These are phyloP conservation scores for Maudiozyma humilis DNA, from an alignment of 1,139 yeast genomes.

Conservation along the genomic window DNA sequence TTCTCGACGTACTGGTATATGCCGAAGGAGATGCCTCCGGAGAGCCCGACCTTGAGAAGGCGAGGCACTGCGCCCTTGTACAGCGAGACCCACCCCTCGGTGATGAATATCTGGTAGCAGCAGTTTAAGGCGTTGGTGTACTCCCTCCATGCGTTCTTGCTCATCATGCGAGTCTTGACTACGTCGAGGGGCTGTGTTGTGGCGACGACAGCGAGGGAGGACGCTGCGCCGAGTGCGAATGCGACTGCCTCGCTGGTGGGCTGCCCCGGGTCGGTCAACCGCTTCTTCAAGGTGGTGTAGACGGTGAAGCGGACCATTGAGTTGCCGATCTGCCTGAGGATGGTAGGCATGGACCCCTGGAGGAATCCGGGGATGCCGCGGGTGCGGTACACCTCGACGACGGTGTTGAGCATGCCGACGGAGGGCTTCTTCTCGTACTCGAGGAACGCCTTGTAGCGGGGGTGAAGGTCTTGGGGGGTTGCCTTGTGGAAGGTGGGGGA, in stretches of 20 bases:
- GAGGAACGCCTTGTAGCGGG: slow-evolving; percentile 15
- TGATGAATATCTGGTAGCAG: slow-evolving; percentile 59
- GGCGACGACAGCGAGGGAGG: slow-evolving; percentile 60
- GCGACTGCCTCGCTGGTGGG: slow-evolving; percentile 37
- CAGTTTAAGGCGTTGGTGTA: slow-evolving; percentile 62
- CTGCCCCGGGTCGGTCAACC: slow-evolving; percentile 43
- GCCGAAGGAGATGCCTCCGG: slow-evolving; percentile 71
- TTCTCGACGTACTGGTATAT: slow-evolving; percentile 57
- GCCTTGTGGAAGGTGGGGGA: slow-evolving; percentile 21
- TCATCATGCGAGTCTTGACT: slow-evolving; percentile 80
- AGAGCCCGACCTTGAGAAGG: slow-evolving; percentile 64
- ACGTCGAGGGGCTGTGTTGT: slow-evolving; percentile 90
- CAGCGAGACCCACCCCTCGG: slow-evolving; percentile 55
- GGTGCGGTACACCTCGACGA: slow-evolving; percentile 60
- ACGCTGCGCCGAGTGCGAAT: slow-evolving; percentile 48
- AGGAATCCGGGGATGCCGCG: slow-evolving; percentile 73
- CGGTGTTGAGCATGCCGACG: slow-evolving; percentile 43
- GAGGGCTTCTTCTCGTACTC: slow-evolving; percentile 45
- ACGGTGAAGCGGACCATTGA: slow-evolving; percentile 80
- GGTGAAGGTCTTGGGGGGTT: slow-evolving; percentile 5
- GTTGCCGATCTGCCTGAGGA: slow-evolving; percentile 68
- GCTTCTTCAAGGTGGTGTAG: slow-evolving; percentile 68
- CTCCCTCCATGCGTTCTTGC: slow-evolving; percentile 47
- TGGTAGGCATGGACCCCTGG: slow-evolving; percentile 75
- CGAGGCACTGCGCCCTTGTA: slow-evolving; percentile 82